Conservation (phyloP, 1,284 basidiomycete genomes). For the Amylostereum areolatum region DNA sequence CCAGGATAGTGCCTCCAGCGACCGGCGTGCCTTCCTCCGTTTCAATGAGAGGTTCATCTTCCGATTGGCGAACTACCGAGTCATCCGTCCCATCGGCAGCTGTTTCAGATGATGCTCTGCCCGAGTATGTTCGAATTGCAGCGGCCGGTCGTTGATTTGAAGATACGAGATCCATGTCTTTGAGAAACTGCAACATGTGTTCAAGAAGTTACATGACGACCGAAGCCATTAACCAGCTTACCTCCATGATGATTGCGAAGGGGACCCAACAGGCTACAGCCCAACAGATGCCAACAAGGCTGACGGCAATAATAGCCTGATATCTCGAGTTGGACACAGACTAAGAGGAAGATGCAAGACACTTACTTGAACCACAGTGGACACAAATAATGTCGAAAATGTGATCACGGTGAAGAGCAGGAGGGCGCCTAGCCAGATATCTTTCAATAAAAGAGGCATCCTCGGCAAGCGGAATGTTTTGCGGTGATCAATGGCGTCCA, state of each 20-base stretch:
- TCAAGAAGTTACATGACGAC: constrained; percentile 6
- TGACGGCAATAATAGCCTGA: constrained; percentile 76
- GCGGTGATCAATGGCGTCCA: constrained; percentile 71
- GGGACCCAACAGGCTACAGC: constrained; percentile 93
- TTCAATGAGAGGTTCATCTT: constrained; percentile 44
- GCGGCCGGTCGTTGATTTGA: not conserved
- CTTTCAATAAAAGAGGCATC: constrained; percentile 84
- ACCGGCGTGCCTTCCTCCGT: constrained; percentile 47
- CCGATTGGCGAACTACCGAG: constrained; percentile 38
- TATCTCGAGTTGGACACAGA: not conserved
- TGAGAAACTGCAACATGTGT: constrained; percentile 56
- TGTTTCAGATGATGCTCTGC: not conserved
- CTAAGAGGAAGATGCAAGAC: not conserved
- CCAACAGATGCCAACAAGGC: constrained; percentile 88
- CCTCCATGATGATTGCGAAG: constrained; percentile 92
- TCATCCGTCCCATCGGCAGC: not conserved
- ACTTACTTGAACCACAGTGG: constrained; percentile 62
- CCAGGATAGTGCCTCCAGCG: constrained; percentile 91
- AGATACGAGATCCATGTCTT: constrained; percentile 56
- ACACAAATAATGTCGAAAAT: constrained; percentile 79
- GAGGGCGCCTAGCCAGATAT: constrained; percentile 88
- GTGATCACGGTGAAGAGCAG: constrained; percentile 75
- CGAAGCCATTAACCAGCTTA: constrained; percentile 20
- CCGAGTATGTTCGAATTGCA: not conserved
- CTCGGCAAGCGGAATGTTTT: constrained; percentile 69